Conservation (phyloP, 257 asterid genomes). For the Solanum commersonii region DNA sequence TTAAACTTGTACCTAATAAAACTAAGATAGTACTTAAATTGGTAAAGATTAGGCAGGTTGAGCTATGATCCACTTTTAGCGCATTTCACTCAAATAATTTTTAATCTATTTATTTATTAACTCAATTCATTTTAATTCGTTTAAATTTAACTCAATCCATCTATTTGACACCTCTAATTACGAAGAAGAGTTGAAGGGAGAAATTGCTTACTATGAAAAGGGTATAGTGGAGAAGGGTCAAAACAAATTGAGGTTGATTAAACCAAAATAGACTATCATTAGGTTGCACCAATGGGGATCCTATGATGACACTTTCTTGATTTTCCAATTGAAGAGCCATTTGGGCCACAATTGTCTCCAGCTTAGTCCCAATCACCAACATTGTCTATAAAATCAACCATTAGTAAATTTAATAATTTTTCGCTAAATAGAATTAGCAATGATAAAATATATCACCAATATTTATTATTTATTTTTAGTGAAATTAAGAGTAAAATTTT, state of each 20-base stretch:
- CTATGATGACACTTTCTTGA: conserved; percentile 34
- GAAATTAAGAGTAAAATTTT: neutral
- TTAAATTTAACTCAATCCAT: neutral
- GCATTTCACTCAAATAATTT: neutral
- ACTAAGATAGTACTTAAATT: neutral
- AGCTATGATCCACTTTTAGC: neutral
- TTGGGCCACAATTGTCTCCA: conserved; percentile 54
- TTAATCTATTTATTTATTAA: neutral
- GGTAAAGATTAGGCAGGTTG: neutral
- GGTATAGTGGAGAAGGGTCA: conserved; percentile 51
- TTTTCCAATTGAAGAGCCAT: conserved; percentile 51
- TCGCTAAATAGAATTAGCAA: neutral
- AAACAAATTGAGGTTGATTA: conserved; percentile 42
- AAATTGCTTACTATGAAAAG: conserved; percentile 44
- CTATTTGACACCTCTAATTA: neutral
- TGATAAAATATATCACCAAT: neutral
- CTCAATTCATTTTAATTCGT: neutral
- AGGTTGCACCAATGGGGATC: conserved; percentile 62
- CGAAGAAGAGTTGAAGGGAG: neutral
- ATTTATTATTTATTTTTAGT: no score
- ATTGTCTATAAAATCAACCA: conserved; percentile 30
- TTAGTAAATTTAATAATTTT: neutral
- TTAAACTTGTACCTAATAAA: neutral
- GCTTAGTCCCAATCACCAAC: conserved; percentile 53
- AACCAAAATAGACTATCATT: conserved; percentile 62